These are phyloP conservation scores for Cnidoscolus chayamansa DNA, from an alignment of 441 rosid species.

Conservation along the genomic window DNA sequence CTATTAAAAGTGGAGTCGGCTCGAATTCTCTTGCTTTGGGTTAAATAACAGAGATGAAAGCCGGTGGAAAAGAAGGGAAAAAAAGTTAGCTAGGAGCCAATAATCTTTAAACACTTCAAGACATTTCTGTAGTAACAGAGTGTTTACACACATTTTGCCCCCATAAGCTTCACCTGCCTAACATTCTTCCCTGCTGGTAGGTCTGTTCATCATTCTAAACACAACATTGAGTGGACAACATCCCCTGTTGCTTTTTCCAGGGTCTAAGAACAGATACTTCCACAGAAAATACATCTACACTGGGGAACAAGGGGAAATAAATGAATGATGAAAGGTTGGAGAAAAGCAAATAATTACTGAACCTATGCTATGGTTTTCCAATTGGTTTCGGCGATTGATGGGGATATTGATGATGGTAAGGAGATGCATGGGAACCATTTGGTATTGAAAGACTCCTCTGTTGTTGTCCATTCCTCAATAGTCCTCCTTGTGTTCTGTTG, in stretches of 20 bases:
- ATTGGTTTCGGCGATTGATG: slow-evolving; percentile 62
- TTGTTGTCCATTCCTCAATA: slow-evolving; percentile 62
- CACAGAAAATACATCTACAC: slow-evolving; percentile 37
- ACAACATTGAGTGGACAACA: slow-evolving; percentile 30
- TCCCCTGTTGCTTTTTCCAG: slow-evolving; percentile 33
- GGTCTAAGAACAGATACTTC: slow-evolving; percentile 41
- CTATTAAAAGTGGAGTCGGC: too few relatives aligned
- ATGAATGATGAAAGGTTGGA: slow-evolving; percentile 18
- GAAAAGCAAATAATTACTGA: slow-evolving; percentile 22
- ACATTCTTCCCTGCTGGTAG: slow-evolving; percentile 23
- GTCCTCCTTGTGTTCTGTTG: slow-evolving; percentile 41
- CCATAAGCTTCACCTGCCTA: slow-evolving; percentile 12
- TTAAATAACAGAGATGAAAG: neutral
- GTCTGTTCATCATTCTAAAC: slow-evolving; percentile 28
- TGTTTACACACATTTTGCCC: neutral
- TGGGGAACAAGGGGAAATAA: slow-evolving; percentile 16
- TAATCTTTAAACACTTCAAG: slow-evolving; percentile 8
- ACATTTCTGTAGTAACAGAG: slow-evolving; percentile 1
- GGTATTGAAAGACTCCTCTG: slow-evolving; percentile 70
- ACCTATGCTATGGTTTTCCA: slow-evolving; percentile 38
- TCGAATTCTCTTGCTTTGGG: neutral
- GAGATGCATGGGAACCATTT: slow-evolving; percentile 66
- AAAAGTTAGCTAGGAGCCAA: neutral
- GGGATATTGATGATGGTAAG: slow-evolving; percentile 57
- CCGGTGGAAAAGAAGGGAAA: neutral